These are phyloP conservation scores for Penicillium sp. DNA, from an alignment of 2,329 filamentous ascomycete species.

Conservation along the genomic window DNA sequence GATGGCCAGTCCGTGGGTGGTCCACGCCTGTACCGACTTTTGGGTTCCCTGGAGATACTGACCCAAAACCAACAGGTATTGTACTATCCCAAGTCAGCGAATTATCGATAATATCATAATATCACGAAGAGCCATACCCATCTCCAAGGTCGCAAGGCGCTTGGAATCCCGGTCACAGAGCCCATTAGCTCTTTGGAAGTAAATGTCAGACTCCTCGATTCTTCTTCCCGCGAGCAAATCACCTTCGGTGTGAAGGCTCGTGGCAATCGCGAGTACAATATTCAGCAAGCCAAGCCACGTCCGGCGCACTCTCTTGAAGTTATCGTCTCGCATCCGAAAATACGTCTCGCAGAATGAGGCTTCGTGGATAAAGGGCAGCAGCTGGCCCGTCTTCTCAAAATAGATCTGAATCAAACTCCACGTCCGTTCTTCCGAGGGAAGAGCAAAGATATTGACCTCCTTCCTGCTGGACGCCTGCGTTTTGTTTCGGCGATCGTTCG, in stretches of 20 bases:
- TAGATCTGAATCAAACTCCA: conserved; percentile 18
- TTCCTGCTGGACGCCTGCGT: background rate
- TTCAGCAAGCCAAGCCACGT: conserved; percentile 31
- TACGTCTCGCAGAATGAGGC: conserved; percentile 26
- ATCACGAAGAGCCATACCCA: conserved; percentile 13
- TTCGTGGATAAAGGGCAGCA: conserved; percentile 29
- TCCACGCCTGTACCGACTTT: conserved; percentile 52
- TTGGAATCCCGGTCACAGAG: conserved; percentile 17
- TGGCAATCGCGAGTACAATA: conserved; percentile 28
- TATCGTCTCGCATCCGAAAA: conserved; percentile 16
- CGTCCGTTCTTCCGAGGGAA: conserved; percentile 15
- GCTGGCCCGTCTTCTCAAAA: conserved; percentile 26
- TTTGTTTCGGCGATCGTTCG: background rate
- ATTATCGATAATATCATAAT: background rate
- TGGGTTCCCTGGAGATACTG: conserved; percentile 54
- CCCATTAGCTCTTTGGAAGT: conserved; percentile 18
- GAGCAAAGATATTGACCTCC: conserved; percentile 13
- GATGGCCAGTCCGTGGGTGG: conserved; percentile 49
- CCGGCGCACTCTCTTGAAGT: conserved; percentile 21
- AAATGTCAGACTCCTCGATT: conserved; percentile 17
- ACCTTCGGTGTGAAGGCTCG: conserved; percentile 11
- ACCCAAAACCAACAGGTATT: conserved; percentile 47
- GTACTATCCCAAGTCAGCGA: conserved; percentile 33
- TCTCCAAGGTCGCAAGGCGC: conserved; percentile 18
- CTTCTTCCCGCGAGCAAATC: conserved; percentile 9